Conservation (phyloP, 495 filamentous ascomycete species). For the Penicillium pulvis region DNA sequence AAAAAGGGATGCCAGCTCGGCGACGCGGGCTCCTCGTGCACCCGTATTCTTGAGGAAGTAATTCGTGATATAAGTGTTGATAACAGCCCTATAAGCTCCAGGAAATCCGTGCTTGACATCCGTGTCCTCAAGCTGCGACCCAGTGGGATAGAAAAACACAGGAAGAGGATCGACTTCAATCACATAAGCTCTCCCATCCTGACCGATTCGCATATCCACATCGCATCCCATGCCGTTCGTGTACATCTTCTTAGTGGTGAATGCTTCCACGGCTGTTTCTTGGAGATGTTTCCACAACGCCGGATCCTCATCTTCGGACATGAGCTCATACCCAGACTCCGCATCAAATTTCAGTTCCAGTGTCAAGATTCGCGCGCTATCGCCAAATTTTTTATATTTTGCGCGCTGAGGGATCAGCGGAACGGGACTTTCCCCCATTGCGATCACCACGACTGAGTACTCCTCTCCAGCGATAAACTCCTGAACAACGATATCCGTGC, state of each 20-base stretch:
- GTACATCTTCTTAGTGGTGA: constrained; percentile 11
- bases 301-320: constrained; percentile 9
- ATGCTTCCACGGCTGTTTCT: constrained; percentile 17
- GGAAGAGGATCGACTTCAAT: constrained; percentile 19
- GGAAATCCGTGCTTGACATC: constrained; percentile 13
- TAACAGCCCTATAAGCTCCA: constrained; percentile 11
- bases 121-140: constrained; percentile 12
- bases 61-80: constrained; percentile 21
- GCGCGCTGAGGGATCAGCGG: constrained; percentile 14
- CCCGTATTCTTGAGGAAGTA: constrained; percentile 13
- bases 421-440: constrained; percentile 10
- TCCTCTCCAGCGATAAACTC: constrained; percentile 16
- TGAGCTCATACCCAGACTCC: constrained; percentile 11
- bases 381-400: constrained; percentile 8
- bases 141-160: constrained; percentile 14
- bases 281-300: constrained; percentile 12
- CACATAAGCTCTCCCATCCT: constrained; percentile 11
- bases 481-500: constrained; percentile 15
- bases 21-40: background rate
- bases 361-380: constrained; percentile 6
- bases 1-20: constrained; percentile 2
- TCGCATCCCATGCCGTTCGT: constrained; percentile 21
- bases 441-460: constrained; percentile 11
- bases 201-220: constrained; percentile 18
- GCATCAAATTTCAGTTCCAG: constrained; percentile 16